Evolutionary conservation across 345 rosid genomes (phyloP), one percentile per base, ranked within the genome.

Genomic region (Citrus cavaleriei): DNA sequence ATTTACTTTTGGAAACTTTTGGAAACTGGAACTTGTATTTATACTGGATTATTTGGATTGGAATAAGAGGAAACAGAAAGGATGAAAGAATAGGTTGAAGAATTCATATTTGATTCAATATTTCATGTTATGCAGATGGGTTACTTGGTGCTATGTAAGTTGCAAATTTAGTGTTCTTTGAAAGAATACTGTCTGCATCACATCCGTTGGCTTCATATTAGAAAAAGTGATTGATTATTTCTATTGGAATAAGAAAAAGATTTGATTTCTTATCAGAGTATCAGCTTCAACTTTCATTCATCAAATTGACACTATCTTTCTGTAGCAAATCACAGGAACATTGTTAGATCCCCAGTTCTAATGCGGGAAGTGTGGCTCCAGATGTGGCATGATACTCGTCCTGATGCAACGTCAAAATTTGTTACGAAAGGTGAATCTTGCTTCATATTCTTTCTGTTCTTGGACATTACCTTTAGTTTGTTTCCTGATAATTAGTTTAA

Each of bases 331-430:
- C 99, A 94, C 90, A 89, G 98, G 94, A 92, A 94, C 85, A 94
- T 96, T 10, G 99, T 96, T 71, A 89, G 94, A 85, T 89, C 95
- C 27, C 94, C 96, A 40, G 94, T 85, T 81, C 87, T 96, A 72
- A 96, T 96, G 99, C 88, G 99, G 76, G 99, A 94, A 87, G 81
- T 96, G 85, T 96, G 99, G 99, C 99, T 96, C 82, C 95, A 96
- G 81, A 91, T 96, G 93, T 96, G 98, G 98, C 99, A 96, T 77
- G 97, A 96, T 81, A 89, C 91, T 78, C 92, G 87, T 80, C 92
- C 92, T 34, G 87, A 84, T 81, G 83, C 89, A 37, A 85, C 84
- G 77, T 84, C 92, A 68, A 87, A 90, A 46, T 96, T 90, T 75
- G 98, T 94, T 59, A 94, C 95, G 21, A 96, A 96, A 91, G 99